Base-by-base conservation (phyloP, 83 land plant genomes). In the Picea abies region DNA sequence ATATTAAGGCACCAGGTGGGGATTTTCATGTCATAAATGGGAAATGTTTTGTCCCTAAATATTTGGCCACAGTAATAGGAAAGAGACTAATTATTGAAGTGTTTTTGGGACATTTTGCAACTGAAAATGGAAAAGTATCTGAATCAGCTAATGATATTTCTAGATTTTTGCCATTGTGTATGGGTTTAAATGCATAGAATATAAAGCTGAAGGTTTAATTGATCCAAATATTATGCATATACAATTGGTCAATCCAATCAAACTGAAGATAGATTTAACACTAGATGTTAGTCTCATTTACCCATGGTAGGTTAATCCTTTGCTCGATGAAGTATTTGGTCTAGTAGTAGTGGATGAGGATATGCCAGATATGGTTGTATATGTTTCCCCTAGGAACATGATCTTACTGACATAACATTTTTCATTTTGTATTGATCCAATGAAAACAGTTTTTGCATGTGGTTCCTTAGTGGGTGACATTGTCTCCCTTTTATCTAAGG, bases 181-280 rank as follows among this genome's bases (percentile, higher is more conserved):
- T 77, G 20, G 68, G 29, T 17, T 65, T 86, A 75, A 89, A 47
- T 76, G 84, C 44, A 80, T 84, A 11, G 86, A 89, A 62, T 84
- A 67, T 69, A 85, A 89, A 78, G 89, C 63, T 10, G 61, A 44
- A 76, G 90, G 90, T 52, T 89, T 89, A 69, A 4, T 89, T 8
- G 37, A 70, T 79, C 63, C 79, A 69, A 81, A 37, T 25, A 73
- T 35, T 41, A 69, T 81, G 63, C 63, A 81, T 56, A 35, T 89
- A 58, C 66, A 84, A 29, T 86, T 89, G 4, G 75, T 86, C 20
- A 64, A 84, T 56, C 90, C 90, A 16, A 62, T 89, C 9, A 86
- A 86, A 84, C 63, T 87, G 39, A 89, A 86, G 84, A 84, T 89
- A 79, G 90, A 86, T 82, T 82, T 89, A 64, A 86, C 89, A 0